A percentile compares a stretch with the other conserved stretches of the same genome.
Evolutionary conservation across 1,284 basidiomycete species (phyloP).

Genomic region (Dichomitus squalens): DNA sequence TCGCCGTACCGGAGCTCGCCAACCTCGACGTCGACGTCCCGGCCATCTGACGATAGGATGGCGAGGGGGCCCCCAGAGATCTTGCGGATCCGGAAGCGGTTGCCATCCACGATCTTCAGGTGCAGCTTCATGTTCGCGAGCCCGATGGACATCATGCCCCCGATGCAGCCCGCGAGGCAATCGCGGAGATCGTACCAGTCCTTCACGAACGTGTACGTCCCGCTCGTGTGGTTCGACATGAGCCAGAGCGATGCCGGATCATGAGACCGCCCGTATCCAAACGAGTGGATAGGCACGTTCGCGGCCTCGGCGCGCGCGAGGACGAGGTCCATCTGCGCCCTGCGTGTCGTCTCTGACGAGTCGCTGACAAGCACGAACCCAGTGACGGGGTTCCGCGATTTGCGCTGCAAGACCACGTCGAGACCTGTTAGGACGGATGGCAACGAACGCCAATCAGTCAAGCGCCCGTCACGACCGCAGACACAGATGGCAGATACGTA

Average conservation of each 20-base stretch:
- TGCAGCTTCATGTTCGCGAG: constrained; percentile 90
- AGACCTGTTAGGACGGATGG: constrained; percentile 56
- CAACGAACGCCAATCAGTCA: constrained; percentile 8
- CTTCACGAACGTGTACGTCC: constrained; percentile 96
- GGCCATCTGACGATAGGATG: constrained; percentile 85
- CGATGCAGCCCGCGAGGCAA: constrained; percentile 88
- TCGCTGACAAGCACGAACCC: constrained; percentile 95
- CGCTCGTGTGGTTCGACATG: constrained; percentile 95
- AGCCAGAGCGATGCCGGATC: constrained; percentile 99
- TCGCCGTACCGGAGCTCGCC: constrained; percentile 91
- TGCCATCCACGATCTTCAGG: constrained; percentile 82
- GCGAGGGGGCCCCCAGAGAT: constrained; percentile 84
- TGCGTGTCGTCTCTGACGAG: constrained; percentile 83
- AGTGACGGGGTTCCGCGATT: constrained; percentile 85
- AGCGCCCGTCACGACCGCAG: neutral
- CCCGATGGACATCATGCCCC: constrained; percentile 93
- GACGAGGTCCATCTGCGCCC: constrained; percentile 99
- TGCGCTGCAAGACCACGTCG: constrained; percentile 92
- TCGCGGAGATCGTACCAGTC: constrained; percentile 94
- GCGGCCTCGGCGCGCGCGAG: constrained; percentile 95
- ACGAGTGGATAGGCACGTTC: constrained; percentile 93
- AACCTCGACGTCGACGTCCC: constrained; percentile 94
- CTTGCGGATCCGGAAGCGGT: constrained; percentile 88
- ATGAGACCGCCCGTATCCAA: constrained; percentile 95
- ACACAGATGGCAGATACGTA: constrained; percentile 37